Evolutionary conservation across 1,284 basidiomycete genomes (phyloP), one percentile per base, ranked within the genome.

Genomic region (Bondarzewia mesenterica): DNA sequence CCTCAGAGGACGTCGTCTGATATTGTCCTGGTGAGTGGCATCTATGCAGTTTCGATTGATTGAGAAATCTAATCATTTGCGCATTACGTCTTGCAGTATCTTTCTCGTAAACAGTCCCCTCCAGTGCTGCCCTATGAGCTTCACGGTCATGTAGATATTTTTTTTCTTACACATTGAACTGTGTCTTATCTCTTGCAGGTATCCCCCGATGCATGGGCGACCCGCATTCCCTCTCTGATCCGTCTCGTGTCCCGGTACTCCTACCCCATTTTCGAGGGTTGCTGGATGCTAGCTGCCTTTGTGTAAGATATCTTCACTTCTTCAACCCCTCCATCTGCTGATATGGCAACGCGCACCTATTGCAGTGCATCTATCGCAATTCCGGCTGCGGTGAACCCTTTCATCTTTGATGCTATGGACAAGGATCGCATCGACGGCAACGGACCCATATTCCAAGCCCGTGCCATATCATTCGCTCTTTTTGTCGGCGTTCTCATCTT

Each of bases 201-300:
- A 50, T 60, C 67, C 4, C 60, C 64, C 2, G 72, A 72, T 42
- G 65, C 65, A 10, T 80, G 78, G 75, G 64, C 63, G 32, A 57
- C 59, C 14, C 69, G 78, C 38, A 50, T 76, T 37, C 62, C 67
- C 16, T 57, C 63, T 7, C 64, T 79, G 41, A 60, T 63, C 7
- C 60, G 60, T 18, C 58, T 70, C 21, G 66, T 70, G 10, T 65
- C 67, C 10, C 68, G 64, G 12, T 77, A 73, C 56, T 64, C 70
- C 54, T 71, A 70, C 49, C 73, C 73, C 14, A 51, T 61, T 16
- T 64, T 80, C 50, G 77, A 80, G 53, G 62, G 69, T 22, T 50
- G 68, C 39, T 80, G 72, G 65, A 51, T 70, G 16, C 16, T 67
- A 23, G 39, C 71, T 49, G 62, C 63, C 35, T 39, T 77, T 21